Evolutionary conservation across 768 basidiomycete genomes (phyloP), one percentile per base, ranked within the genome.

Genomic region (Tulasnella sp.): DNA sequence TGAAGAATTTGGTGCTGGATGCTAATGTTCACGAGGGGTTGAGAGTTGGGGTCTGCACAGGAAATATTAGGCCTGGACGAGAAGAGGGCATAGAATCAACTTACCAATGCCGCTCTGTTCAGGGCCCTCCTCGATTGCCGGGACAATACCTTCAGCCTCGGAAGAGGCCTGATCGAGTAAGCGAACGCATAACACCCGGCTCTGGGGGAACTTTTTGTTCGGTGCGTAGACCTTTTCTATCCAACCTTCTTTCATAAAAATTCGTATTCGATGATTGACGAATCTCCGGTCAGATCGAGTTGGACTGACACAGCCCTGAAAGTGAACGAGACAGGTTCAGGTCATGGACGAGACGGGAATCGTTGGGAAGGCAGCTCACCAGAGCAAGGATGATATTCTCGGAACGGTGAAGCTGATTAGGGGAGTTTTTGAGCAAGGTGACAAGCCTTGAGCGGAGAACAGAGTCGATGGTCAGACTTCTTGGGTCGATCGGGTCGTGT

Each of bases 1-100:
- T 93, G 88, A n/a, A 93, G 86, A 12, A 96, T 90, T 84, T 96
- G 95, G 79, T 90, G 90, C 82, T 96, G 93, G 73, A 96, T 88
- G 2, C 93, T 91, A 12, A 91, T 83, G 83, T 92, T 92, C 80
- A 88, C 71, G 2, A 80, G 12, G 3, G 83, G 82, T 74, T 78
- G 71, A 18, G 27, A 68, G 18, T 71, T 46, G 36, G 72, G 24
- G 74, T 40, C 31, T 40, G 39, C 27, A 34, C 36, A 83, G 85
- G 48, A 81, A 86, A 87, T 77, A 38, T 39, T 62, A 68, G 44
- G 74, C 38, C 52, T 73, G 80, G 71, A 79, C 34, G 44, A 78
- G 19, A 71, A 78, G 34, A 21, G 36, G 19, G 12, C n/a, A 44
- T 52, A 56, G 72, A 24, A 14, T 75, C 21, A 75, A 84, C 84